Evolutionary conservation across 2,329 filamentous ascomycete genomes (phyloP).

Genomic region (Bipolaris oryzae): DNA sequence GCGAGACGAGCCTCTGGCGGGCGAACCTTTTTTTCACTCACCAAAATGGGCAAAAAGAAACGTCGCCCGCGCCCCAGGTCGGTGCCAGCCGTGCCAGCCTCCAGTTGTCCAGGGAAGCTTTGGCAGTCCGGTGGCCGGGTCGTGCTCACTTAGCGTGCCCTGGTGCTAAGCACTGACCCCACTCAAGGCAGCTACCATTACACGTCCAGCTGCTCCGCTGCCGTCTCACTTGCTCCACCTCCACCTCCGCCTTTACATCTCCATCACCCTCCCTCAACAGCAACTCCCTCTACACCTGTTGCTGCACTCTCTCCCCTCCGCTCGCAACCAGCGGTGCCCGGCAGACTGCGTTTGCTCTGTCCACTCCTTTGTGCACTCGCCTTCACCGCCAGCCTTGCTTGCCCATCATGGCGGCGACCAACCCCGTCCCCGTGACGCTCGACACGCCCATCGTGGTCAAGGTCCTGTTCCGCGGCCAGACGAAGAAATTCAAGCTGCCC

Average conservation of each 20-base stretch:
- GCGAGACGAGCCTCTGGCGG: not conserved
- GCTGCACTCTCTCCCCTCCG: slow-evolving; percentile 7
- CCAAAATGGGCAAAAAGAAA: not conserved
- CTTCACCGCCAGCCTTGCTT: slow-evolving; percentile 38
- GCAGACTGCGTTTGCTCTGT: slow-evolving; percentile 15
- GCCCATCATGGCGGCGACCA: slow-evolving; percentile 44
- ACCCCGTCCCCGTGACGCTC: slow-evolving; percentile 59
- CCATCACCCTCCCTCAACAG: slow-evolving; percentile 13
- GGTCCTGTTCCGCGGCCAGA: slow-evolving; percentile 75
- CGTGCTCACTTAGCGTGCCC: slow-evolving; percentile 10
- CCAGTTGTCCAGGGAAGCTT: not conserved
- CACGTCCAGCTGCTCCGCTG: slow-evolving; percentile 18
- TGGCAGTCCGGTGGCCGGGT: slow-evolving; percentile 15
- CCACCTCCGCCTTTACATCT: slow-evolving; percentile 12
- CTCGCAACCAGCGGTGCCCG: slow-evolving; percentile 8
- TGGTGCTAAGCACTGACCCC: slow-evolving; percentile 19
- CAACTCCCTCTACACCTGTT: slow-evolving; percentile 2
- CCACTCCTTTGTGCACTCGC: slow-evolving; percentile 28
- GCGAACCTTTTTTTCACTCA: not conserved
- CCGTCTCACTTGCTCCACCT: slow-evolving; percentile 25
- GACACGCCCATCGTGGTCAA: slow-evolving; percentile 86
- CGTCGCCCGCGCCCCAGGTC: not conserved
- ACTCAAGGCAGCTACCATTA: slow-evolving; percentile 27
- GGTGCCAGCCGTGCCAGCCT: slow-evolving; percentile 1
- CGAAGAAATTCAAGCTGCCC: slow-evolving; percentile 86